These are phyloP conservation scores for Melampsora medusae DNA, from an alignment of 1,284 basidiomycete species.

Conservation along the genomic window DNA sequence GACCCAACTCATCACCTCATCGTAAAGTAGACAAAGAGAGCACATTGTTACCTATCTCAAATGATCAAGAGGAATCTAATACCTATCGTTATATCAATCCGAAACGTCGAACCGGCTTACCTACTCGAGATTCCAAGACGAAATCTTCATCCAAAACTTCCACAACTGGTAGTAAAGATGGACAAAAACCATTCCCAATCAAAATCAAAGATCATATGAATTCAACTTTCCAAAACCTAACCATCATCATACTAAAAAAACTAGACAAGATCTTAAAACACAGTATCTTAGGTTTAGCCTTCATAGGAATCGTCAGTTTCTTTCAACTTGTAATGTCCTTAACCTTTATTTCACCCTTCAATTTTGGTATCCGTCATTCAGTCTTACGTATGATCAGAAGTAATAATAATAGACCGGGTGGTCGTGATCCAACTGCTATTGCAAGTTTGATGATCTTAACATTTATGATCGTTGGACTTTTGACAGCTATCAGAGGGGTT, in stretches of 20 bases:
- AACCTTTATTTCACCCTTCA: constrained; percentile 34
- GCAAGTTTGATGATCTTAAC: constrained; percentile 22
- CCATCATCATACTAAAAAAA: neutral
- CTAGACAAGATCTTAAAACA: constrained; percentile 25
- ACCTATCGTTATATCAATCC: constrained; percentile 27
- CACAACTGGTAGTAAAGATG: neutral
- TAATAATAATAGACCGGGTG: neutral
- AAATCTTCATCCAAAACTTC: neutral
- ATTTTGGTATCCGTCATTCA: constrained; percentile 33
- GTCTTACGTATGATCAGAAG: constrained; percentile 30
- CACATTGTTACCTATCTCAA: constrained; percentile 7
- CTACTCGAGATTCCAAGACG: neutral
- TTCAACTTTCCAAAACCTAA: neutral
- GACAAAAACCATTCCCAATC: neutral
- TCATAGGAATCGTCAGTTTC: constrained; percentile 37
- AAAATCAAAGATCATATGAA: neutral
- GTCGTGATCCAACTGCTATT: constrained; percentile 20
- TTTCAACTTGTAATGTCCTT: constrained; percentile 38
- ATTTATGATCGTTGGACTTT: constrained; percentile 31
- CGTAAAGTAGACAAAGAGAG: constrained; percentile 1
- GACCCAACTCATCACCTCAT: neutral
- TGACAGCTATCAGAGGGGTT: constrained; percentile 38
- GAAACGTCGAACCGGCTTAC: neutral
- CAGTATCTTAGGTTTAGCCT: constrained; percentile 29
- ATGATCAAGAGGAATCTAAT: constrained; percentile 1